Base-by-base conservation (phyloP, 495 filamentous ascomycete genomes). In the Bryoglossum gracile region DNA sequence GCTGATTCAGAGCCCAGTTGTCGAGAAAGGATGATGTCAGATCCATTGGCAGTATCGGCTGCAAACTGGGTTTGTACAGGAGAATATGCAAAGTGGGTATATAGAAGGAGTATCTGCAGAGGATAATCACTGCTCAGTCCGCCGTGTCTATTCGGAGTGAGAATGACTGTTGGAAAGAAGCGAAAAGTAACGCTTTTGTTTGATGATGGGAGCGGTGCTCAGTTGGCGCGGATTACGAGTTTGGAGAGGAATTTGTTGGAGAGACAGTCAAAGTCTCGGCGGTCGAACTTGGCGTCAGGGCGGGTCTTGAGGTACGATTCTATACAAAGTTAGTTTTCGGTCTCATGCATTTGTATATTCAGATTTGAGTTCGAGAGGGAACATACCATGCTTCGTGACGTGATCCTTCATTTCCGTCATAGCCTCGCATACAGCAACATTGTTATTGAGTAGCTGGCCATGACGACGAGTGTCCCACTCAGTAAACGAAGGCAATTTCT, bases 231-330 rank as follows among this genome's bases (percentile, higher is more conserved):
- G 64, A 95, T 94, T 63, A 94, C 89, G 57, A 95, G 78, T 66
- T 91, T 87, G 22, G 87, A 90, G 46, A 94, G 71, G 69, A 95
- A 92, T 73, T 94, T 95, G 76, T 91, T 94, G 45, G 88, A 91
- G 59, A 95, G 70, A 51, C 81, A 89, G 69, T 95, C 89, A 63
- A 95, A 95, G 69, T 95, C 87, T 54, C 80, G 71, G 55, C 86
- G 81, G 70, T 94, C 83, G 65, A 91, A 95, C 63, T 84, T 84
- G 57, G 81, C 74, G 16, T 71, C 70, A n/a, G 57, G 53, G 32
- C 77, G 75, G 13, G 73, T 72, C 55, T 74, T 68, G 28, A 81
- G 65, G 56, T 79, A 81, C 4, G 68, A 47, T 62, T 81, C 77
- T 81, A 58, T 26, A 32, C n/a, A n/a, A n/a, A n/a, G n/a, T n/a